A percentile compares a stretch with the other conserved stretches of the same genome.
phyloP scores from a whole-genome alignment of 495 filamentous ascomycete genomes.

The Penicillium cosmopolitanum region DNA sequence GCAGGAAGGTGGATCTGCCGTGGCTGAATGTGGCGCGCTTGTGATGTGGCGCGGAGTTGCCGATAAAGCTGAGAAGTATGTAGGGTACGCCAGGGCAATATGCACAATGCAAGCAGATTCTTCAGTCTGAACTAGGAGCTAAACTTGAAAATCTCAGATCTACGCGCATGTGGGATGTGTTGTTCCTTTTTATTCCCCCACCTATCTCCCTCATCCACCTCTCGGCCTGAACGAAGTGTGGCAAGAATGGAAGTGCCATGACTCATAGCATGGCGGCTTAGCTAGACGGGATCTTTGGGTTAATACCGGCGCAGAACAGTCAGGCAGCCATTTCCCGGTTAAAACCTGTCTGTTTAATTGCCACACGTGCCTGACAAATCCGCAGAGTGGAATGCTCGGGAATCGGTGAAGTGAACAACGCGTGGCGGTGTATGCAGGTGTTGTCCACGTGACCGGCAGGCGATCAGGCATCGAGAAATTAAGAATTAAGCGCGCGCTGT shows the following conservation, averaged over 20 bases:
- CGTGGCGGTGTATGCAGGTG: background rate
- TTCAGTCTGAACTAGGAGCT: no score
- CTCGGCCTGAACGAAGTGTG: constrained; percentile 1
- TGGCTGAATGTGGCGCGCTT: background rate
- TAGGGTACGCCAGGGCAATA: background rate
- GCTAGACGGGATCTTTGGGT: background rate
- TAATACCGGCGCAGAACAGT: background rate
- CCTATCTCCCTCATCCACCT: background rate
- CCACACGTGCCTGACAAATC: constrained; percentile 3
- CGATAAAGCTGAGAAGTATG: constrained; percentile 9
- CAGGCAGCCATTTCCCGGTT: constrained; percentile 2
- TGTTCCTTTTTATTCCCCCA: constrained; percentile 12
- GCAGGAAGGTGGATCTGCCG: background rate
- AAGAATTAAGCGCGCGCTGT: background rate
- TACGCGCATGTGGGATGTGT: constrained; percentile 16
- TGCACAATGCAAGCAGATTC: background rate
- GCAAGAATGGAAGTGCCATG: background rate
- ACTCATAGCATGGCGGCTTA: background rate
- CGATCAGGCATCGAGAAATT: background rate
- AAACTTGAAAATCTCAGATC: constrained; percentile 2
- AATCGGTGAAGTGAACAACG: background rate
- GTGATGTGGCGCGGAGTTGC: constrained; percentile 16
- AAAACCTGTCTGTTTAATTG: background rate
- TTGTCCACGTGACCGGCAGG: background rate
- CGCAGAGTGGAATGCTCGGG: background rate